Evolutionary conservation across 2,329 filamentous ascomycete genomes (phyloP).

Genomic region (Colletotrichum falcatum): DNA sequence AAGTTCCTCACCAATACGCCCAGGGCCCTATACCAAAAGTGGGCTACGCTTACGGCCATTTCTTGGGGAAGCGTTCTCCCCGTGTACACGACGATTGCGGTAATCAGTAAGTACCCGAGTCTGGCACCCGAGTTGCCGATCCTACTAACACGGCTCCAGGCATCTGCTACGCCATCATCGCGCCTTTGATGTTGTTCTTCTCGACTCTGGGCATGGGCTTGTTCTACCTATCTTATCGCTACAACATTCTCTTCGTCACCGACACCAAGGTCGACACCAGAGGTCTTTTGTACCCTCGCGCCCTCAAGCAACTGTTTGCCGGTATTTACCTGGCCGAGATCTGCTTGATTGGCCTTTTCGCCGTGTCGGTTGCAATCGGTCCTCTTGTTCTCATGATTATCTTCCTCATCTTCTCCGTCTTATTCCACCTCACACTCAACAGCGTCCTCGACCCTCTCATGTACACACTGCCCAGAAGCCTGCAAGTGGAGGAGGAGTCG

Average conservation of each 20-base stretch:
- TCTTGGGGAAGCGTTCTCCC: constrained; percentile 85
- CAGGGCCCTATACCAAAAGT: constrained; percentile 80
- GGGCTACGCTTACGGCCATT: constrained; percentile 74
- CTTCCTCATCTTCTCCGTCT: constrained; percentile 79
- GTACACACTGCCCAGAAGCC: constrained; percentile 75
- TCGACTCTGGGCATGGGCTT: constrained; percentile 80
- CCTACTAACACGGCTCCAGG: constrained; percentile 50
- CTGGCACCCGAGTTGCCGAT: too few relatives aligned
- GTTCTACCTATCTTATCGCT: constrained; percentile 87
- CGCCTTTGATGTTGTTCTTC: constrained; percentile 85
- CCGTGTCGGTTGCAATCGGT: constrained; percentile 73
- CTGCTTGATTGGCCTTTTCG: constrained; percentile 85
- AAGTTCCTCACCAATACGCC: constrained; percentile 81
- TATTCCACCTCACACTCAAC: constrained; percentile 81
- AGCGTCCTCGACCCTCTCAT: constrained; percentile 78
- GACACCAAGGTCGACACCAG: constrained; percentile 87
- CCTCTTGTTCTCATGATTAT: constrained; percentile 81
- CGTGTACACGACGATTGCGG: constrained; percentile 78
- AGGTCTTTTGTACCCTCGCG: constrained; percentile 88
- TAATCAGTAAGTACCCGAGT: constrained; percentile 66
- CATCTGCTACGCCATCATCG: constrained; percentile 86
- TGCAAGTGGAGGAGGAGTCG: constrained; percentile 56
- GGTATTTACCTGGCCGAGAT: constrained; percentile 85
- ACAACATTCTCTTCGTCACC: constrained; percentile 87
- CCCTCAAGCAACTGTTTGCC: constrained; percentile 85